Conservation (phyloP, 2,329 filamentous ascomycete species). For the Penicillium sp. region DNA sequence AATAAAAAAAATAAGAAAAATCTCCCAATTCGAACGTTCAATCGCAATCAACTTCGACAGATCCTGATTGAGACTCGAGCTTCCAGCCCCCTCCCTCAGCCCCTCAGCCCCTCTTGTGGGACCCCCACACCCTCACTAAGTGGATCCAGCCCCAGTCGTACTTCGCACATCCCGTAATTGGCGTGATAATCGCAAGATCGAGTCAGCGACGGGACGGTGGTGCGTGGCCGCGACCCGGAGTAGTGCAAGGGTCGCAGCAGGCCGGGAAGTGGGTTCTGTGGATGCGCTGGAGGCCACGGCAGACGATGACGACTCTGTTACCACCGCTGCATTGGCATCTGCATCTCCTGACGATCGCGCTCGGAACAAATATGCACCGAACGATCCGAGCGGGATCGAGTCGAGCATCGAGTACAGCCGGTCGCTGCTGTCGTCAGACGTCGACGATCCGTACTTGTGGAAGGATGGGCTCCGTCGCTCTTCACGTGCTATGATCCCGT, state of each 20-base stretch:
- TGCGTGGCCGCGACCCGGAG: constrained; percentile 28
- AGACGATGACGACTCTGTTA: constrained; percentile 10
- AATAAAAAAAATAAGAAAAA: neutral
- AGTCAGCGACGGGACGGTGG: constrained; percentile 30
- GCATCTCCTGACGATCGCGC: constrained; percentile 12
- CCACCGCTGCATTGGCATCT: neutral
- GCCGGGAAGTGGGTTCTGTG: neutral
- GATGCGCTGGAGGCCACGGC: constrained; percentile 3
- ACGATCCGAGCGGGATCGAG: constrained; percentile 12
- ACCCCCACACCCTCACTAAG: constrained; percentile 12
- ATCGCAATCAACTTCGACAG: neutral
- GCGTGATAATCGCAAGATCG: constrained; percentile 27
- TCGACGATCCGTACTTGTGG: neutral
- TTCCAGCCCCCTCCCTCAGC: neutral
- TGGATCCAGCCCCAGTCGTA: constrained; percentile 9
- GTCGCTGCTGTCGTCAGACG: neutral
- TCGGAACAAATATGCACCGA: constrained; percentile 7
- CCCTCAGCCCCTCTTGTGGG: neutral
- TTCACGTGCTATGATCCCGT: constrained; percentile 30
- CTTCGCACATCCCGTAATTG: constrained; percentile 26
- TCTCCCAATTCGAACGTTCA: neutral
- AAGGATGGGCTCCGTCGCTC: constrained; percentile 10
- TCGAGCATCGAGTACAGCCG: constrained; percentile 13
- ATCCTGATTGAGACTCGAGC: neutral
- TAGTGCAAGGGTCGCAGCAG: constrained; percentile 18